phyloP scores from a whole-genome alignment of 2,329 filamentous ascomycete genomes.

The Pestalotiopsis sp. region DNA sequence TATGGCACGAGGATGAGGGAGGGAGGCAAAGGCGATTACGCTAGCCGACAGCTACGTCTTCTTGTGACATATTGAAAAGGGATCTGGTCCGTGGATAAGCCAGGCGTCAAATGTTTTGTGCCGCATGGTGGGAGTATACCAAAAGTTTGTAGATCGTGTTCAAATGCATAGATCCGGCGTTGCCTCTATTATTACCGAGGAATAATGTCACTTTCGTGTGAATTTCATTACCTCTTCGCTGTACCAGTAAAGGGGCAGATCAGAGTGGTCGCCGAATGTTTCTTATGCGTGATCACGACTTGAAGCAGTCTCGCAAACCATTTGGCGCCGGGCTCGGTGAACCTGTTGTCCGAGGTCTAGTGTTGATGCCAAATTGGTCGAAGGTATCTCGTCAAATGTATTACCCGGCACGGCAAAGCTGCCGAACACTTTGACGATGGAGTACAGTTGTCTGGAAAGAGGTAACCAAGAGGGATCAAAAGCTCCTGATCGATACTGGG shows the following conservation, averaged over 20 bases:
- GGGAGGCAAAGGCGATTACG: not conserved
- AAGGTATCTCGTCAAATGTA: too few species aligned
- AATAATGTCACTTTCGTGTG: not conserved
- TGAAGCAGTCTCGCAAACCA: too few species aligned
- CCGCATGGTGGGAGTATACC: not conserved
- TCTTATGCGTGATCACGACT: too few species aligned
- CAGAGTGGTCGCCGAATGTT: too few species aligned
- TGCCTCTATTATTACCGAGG: not conserved
- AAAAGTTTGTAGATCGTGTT: not conserved
- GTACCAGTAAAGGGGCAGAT: not conserved
- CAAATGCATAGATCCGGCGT: not conserved
- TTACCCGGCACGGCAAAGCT: too few species aligned
- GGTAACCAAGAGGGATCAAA: too few species aligned
- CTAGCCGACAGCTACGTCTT: not conserved
- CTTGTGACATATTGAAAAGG: not conserved
- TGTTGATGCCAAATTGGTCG: too few species aligned
- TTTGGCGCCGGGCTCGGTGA: too few species aligned
- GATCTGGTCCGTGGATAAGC: not conserved
- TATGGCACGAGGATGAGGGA: not conserved
- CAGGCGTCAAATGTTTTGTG: not conserved
- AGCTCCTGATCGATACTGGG: too few species aligned
- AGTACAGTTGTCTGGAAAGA: too few species aligned
- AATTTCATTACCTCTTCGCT: not conserved
- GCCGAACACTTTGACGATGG: too few species aligned
- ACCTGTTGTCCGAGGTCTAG: too few species aligned